Percentiles rank a stretch among this genome's conserved stretches.
Conservation (phyloP, 75 land plant species). For the Cunninghamia lanceolata region DNA sequence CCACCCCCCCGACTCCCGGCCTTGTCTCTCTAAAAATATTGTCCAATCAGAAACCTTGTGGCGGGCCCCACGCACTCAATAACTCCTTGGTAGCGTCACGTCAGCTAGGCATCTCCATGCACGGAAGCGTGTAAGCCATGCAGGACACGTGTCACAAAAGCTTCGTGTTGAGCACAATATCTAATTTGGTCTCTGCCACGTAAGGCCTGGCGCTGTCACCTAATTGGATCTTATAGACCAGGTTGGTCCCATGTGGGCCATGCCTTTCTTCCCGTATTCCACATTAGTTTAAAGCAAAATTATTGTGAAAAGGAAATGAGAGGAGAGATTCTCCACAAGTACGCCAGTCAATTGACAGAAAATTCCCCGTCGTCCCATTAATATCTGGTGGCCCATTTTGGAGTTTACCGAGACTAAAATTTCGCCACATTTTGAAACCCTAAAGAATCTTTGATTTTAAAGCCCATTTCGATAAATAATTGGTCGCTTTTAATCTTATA, state of each 20-base stretch:
- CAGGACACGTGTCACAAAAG: neutral
- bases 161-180: neutral
- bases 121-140: neutral
- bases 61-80: slow-evolving; percentile 6
- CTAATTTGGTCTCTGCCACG: neutral
- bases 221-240: neutral
- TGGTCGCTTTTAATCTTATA: no score
- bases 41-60: neutral
- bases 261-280: neutral
- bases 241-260: neutral
- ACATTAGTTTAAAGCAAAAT: neutral
- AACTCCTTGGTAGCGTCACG: neutral
- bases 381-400: no score
- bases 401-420: no score
- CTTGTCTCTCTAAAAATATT: neutral
- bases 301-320: slow-evolving; percentile 2
- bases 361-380: no score
- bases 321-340: slow-evolving; percentile 3
- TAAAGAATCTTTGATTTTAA: no score
- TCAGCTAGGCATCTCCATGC: neutral
- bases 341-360: no score
- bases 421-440: no score
- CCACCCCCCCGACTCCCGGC: neutral
- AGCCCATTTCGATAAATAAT: no score
- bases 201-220: neutral